Percentiles rank a stretch among this genome's conserved stretches.
Conservation (phyloP, 495 filamentous ascomycete species). For the Aspergillus campestris region DNA sequence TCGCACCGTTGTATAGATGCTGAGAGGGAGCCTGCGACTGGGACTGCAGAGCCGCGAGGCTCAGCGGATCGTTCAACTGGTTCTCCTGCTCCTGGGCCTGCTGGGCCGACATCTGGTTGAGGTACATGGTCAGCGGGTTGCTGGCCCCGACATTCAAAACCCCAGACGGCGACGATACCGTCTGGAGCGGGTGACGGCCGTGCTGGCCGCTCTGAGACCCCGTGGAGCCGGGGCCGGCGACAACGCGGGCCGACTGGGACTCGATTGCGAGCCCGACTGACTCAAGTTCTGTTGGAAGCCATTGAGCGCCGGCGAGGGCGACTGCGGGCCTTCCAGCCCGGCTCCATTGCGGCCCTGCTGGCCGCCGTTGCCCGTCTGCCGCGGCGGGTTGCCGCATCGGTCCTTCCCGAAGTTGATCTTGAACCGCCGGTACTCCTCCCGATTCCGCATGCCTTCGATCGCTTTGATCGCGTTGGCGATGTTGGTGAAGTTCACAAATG, state of each 20-base stretch:
- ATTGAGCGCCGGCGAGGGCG: constrained; percentile 45
- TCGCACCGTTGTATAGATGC: constrained; percentile 42
- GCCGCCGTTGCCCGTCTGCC: constrained; percentile 58
- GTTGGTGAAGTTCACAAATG: constrained; percentile 99
- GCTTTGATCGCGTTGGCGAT: constrained; percentile 99
- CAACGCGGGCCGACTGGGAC: constrained; percentile 53
- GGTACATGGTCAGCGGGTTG: constrained; percentile 93
- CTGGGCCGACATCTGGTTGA: constrained; percentile 76
- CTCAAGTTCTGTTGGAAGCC: constrained; percentile 43
- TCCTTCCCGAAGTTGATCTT: constrained; percentile 99
- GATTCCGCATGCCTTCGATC: constrained; percentile 87
- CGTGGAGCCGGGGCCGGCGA: constrained; percentile 49
- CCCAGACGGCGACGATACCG: constrained; percentile 51
- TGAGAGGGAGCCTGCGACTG: constrained; percentile 51
- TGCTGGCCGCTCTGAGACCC: constrained; percentile 44
- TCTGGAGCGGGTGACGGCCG: constrained; percentile 42
- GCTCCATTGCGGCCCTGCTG: constrained; percentile 50
- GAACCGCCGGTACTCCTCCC: constrained; percentile 95
- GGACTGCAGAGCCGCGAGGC: constrained; percentile 48
- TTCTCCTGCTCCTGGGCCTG: constrained; percentile 57
- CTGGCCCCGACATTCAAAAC: constrained; percentile 69
- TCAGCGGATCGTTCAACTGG: constrained; percentile 40
- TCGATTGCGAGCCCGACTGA: constrained; percentile 58
- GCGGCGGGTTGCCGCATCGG: constrained; percentile 89
- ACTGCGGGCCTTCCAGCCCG: constrained; percentile 54